These are phyloP conservation scores for Prunus davidiana DNA, from an alignment of 306 rosid genomes.

Conservation along the genomic window DNA sequence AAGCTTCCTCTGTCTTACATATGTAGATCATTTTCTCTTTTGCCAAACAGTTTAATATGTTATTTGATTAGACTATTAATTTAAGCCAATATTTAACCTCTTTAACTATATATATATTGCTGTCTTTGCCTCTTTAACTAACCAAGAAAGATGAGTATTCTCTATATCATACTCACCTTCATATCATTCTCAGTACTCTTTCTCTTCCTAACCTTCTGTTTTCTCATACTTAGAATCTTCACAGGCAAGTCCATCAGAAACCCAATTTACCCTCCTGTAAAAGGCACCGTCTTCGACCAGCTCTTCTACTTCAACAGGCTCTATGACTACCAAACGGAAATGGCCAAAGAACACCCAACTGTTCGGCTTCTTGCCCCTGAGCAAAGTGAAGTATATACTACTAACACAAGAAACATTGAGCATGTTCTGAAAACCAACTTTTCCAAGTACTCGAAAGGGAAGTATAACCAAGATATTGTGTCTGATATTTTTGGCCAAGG, in stretches of 20 bases:
- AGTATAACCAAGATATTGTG: slow-evolving; percentile 15
- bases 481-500: slow-evolving; percentile 64
- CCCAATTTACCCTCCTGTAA: slow-evolving; percentile 52
- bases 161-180: slow-evolving; percentile 31
- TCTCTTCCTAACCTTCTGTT: slow-evolving; percentile 25
- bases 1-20: too few relatives aligned
- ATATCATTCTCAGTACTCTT: slow-evolving; percentile 20
- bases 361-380: slow-evolving; percentile 38
- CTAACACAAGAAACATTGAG: slow-evolving; percentile 47
- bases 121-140: neutral
- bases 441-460: slow-evolving; percentile 52
- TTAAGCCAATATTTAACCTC: neutral
- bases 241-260: slow-evolving; percentile 52
- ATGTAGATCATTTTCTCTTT: too few relatives aligned
- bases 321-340: slow-evolving; percentile 34
- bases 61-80: neutral
- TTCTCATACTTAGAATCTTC: slow-evolving; percentile 30
- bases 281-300: slow-evolving; percentile 53
- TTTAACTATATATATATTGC: neutral
- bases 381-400: slow-evolving; percentile 47
- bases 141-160: slow-evolving; percentile 30
- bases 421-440: slow-evolving; percentile 49
- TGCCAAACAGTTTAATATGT: neutral
- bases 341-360: slow-evolving; percentile 44
- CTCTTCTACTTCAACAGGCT: slow-evolving; percentile 45